Conservation (phyloP, 1,139 yeast species). For the Candida gigantensis region DNA sequence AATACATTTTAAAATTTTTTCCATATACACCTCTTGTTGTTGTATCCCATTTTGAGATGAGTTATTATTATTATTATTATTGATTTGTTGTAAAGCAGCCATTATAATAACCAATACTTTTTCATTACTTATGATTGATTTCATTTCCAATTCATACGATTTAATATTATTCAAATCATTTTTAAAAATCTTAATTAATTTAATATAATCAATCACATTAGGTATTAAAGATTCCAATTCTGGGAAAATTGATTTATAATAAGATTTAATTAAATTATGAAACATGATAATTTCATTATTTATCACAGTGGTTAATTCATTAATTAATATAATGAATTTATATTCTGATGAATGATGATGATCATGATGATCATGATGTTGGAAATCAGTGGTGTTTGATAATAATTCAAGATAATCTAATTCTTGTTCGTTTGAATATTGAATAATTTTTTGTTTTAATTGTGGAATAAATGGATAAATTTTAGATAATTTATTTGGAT, state of each 20-base stretch:
- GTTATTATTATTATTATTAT: slow-evolving; percentile 24
- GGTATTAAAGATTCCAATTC: slow-evolving; percentile 67
- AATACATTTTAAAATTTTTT: slow-evolving; percentile 47
- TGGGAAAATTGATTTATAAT: slow-evolving; percentile 65
- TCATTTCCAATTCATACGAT: slow-evolving; percentile 36
- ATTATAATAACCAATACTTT: slow-evolving; percentile 72
- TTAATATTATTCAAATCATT: slow-evolving; percentile 45
- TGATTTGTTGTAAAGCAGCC: slow-evolving; percentile 55
- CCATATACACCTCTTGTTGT: slow-evolving; percentile 19
- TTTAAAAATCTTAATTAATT: slow-evolving; percentile 52
- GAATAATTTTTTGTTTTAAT: slow-evolving; percentile 23
- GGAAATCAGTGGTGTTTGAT: slow-evolving; percentile 21
- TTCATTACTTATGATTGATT: slow-evolving; percentile 54
- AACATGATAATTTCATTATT: slow-evolving; percentile 55
- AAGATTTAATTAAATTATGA: slow-evolving; percentile 51
- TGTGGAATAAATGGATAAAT: slow-evolving; percentile 29
- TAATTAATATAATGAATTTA: slow-evolving; percentile 54
- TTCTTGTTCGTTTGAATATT: slow-evolving; percentile 23
- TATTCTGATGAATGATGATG: slow-evolving; percentile 41
- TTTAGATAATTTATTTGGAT: slow-evolving; percentile 23
- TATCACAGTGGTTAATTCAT: slow-evolving; percentile 57
- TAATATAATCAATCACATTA: slow-evolving; percentile 67
- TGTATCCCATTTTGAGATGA: slow-evolving; percentile 34
- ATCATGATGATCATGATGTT: slow-evolving; percentile 7
- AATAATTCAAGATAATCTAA: slow-evolving; percentile 39